Evolutionary conservation across 1,139 yeast species (phyloP).

Genomic region (Suhomyces wounanorum): DNA sequence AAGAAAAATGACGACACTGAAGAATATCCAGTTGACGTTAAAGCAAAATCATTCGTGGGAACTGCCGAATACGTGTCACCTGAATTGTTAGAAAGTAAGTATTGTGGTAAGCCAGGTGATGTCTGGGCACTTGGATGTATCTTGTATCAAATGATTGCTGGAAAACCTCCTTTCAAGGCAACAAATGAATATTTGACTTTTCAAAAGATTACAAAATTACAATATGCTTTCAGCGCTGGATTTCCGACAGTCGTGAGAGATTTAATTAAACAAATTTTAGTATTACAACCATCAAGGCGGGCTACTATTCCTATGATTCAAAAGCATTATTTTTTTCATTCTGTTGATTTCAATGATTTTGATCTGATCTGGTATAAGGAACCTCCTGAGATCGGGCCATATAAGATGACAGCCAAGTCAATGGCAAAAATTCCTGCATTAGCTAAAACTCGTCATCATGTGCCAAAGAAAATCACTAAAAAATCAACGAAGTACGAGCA

Average conservation of each 20-base stretch:
- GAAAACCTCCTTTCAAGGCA: slow-evolving; percentile 80
- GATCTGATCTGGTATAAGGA: slow-evolving; percentile 65
- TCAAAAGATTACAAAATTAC: slow-evolving; percentile 63
- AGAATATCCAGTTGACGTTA: slow-evolving; percentile 48
- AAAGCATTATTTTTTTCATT: slow-evolving; percentile 69
- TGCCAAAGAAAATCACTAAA: slow-evolving; percentile 15
- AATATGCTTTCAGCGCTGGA: slow-evolving; percentile 64
- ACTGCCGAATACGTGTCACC: slow-evolving; percentile 86
- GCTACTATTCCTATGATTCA: slow-evolving; percentile 41
- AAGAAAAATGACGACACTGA: slow-evolving; percentile 43
- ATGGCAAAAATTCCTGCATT: slow-evolving; percentile 58
- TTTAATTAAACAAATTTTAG: slow-evolving; percentile 46
- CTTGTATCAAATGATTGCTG: slow-evolving; percentile 71
- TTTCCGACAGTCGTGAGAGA: slow-evolving; percentile 51
- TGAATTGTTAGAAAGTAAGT: slow-evolving; percentile 65
- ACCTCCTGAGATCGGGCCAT: slow-evolving; percentile 80
- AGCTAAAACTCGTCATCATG: slow-evolving; percentile 25
- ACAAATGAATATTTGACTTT: slow-evolving; percentile 74
- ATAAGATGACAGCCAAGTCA: slow-evolving; percentile 54
- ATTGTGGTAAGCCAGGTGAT: slow-evolving; percentile 76
- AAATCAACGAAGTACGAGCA: slow-evolving; percentile 14
- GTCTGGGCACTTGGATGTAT: slow-evolving; percentile 86
- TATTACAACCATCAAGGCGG: slow-evolving; percentile 46
- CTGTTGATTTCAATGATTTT: slow-evolving; percentile 64
- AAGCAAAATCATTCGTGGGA: slow-evolving; percentile 76